Conservation (phyloP, 768 basidiomycete species). For the Termitomyces sp. region DNA sequence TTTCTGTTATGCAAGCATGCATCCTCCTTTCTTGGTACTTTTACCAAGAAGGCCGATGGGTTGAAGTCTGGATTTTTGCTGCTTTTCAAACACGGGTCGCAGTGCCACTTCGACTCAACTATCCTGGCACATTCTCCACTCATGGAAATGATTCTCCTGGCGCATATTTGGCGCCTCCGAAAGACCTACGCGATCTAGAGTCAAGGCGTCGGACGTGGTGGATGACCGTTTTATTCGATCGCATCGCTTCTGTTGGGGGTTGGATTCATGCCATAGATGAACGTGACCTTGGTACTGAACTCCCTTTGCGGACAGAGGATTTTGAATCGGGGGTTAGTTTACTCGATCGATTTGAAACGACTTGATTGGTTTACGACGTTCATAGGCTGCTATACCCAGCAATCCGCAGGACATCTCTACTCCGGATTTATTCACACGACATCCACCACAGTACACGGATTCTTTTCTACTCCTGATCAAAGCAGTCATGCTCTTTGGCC, state of each 20-base stretch:
- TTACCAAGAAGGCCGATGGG: slow-evolving; percentile 86
- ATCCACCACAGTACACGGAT: slow-evolving; percentile 76
- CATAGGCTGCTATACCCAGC: slow-evolving; percentile 53
- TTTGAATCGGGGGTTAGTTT: slow-evolving; percentile 66
- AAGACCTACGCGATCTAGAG: slow-evolving; percentile 70
- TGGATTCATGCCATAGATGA: slow-evolving; percentile 87
- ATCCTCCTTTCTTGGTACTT: slow-evolving; percentile 88
- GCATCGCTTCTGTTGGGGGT: slow-evolving; percentile 74
- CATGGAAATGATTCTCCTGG: slow-evolving; percentile 65
- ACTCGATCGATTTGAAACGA: neutral
- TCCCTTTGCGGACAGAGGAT: slow-evolving; percentile 70
- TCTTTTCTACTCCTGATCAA: slow-evolving; percentile 80
- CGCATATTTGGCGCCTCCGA: slow-evolving; percentile 78
- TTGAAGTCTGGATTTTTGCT: slow-evolving; percentile 89
- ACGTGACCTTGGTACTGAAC: slow-evolving; percentile 77
- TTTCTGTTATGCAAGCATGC: slow-evolving; percentile 83
- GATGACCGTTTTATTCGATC: slow-evolving; percentile 87
- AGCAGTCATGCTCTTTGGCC: slow-evolving; percentile 78
- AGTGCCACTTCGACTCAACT: slow-evolving; percentile 77
- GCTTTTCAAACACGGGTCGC: slow-evolving; percentile 81
- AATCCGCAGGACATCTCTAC: slow-evolving; percentile 73
- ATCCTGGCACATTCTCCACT: slow-evolving; percentile 76
- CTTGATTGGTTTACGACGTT: neutral
- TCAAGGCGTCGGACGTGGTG: slow-evolving; percentile 82
- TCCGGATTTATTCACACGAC: slow-evolving; percentile 61